These are phyloP conservation scores for Epithele typhae DNA, from an alignment of 768 basidiomycete species.

Conservation along the genomic window DNA sequence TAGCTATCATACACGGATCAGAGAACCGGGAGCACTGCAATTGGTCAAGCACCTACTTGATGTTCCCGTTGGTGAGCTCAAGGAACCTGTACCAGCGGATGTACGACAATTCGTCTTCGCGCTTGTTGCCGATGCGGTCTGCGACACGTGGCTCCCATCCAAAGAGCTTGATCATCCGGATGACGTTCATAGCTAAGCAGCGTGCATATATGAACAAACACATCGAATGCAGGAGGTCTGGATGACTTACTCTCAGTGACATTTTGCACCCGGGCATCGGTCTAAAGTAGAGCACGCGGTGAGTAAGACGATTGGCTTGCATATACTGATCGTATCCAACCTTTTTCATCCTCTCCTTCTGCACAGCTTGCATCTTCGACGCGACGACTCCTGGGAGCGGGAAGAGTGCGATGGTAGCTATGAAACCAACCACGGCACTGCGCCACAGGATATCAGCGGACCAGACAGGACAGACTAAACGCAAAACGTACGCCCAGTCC, in stretches of 20 bases:
- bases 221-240: neutral
- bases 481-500: slow-evolving; percentile 38
- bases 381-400: slow-evolving; percentile 34
- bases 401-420: slow-evolving; percentile 31
- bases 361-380: slow-evolving; percentile 31
- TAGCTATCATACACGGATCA: slow-evolving; percentile 34
- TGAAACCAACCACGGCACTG: slow-evolving; percentile 38
- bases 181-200: slow-evolving; percentile 25
- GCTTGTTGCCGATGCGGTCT: slow-evolving; percentile 45
- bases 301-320: too few relatives aligned
- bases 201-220: neutral
- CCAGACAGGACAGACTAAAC: neutral
- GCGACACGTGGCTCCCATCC: slow-evolving; percentile 43
- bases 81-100: slow-evolving; percentile 48
- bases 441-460: neutral
- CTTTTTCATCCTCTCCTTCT: slow-evolving; percentile 38
- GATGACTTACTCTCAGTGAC: slow-evolving; percentile 34
- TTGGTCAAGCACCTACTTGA: slow-evolving; percentile 34
- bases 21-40: neutral
- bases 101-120: slow-evolving; percentile 55
- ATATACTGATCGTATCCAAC: too few relatives aligned
- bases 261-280: slow-evolving; percentile 38
- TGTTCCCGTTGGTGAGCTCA: slow-evolving; percentile 38
- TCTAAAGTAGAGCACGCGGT: slow-evolving; percentile 22
- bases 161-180: slow-evolving; percentile 46